These are phyloP conservation scores for Ambrosia trifida DNA, from an alignment of 129 eudicot species.

Conservation along the genomic window DNA sequence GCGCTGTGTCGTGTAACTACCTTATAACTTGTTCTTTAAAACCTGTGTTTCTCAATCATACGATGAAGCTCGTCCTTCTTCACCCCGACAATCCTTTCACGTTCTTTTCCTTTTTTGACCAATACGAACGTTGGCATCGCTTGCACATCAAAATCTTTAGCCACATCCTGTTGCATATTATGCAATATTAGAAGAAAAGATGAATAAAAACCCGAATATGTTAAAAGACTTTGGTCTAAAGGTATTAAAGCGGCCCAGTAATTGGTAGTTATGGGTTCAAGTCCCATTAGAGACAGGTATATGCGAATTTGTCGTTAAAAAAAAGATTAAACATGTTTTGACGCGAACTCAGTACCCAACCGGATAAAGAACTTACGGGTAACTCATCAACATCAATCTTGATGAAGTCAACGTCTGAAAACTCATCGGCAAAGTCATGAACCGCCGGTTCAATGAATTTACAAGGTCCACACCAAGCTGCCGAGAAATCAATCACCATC, in stretches of 20 bases:
- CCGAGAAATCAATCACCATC: constrained; percentile 86
- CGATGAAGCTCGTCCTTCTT: constrained; percentile 63
- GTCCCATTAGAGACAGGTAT: not conserved
- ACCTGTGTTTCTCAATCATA: constrained; percentile 70
- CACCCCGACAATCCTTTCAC: constrained; percentile 75
- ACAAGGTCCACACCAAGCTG: constrained; percentile 92
- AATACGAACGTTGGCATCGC: constrained; percentile 80
- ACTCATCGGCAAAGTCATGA: constrained; percentile 56
- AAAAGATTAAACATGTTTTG: not conserved
- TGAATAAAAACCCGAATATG: not conserved
- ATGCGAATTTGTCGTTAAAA: not conserved
- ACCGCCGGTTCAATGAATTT: constrained; percentile 60
- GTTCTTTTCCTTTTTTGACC: constrained; percentile 64
- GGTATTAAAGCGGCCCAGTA: not conserved
- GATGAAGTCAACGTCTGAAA: constrained; percentile 65
- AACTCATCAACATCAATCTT: constrained; percentile 84
- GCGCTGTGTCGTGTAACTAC: constrained; percentile 4
- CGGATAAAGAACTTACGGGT: constrained; percentile 40
- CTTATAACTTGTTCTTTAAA: constrained; percentile 9
- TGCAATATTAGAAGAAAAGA: not conserved
- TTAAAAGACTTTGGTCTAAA: too few relatives aligned
- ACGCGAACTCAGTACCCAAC: not conserved
- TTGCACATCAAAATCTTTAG: constrained; percentile 57
- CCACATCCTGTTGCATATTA: constrained; percentile 56
- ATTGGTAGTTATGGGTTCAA: not conserved